These are phyloP conservation scores for Solanum hybrid DNA, from an alignment of 305 asterid species.

Conservation along the genomic window DNA sequence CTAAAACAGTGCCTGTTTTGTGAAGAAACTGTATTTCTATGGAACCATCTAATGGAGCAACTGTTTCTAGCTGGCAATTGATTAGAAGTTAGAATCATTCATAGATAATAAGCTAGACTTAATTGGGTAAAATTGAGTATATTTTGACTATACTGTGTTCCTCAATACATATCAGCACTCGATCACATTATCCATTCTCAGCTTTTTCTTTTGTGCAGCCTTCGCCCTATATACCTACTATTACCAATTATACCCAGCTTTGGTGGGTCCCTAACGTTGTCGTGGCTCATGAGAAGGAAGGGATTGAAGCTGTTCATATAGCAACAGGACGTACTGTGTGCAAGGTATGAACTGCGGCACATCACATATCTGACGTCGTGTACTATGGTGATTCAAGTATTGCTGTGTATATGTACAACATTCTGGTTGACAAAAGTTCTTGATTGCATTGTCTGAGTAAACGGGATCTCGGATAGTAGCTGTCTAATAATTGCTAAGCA, in stretches of 20 bases:
- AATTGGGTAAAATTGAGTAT: background rate
- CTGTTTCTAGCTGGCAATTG: background rate
- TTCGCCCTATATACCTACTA: constrained; percentile 68
- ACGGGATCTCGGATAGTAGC: background rate
- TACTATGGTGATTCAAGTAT: background rate
- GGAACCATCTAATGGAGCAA: background rate
- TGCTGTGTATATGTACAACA: background rate
- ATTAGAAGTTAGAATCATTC: background rate
- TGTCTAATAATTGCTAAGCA: background rate
- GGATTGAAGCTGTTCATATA: constrained; percentile 92
- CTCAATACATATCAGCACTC: background rate
- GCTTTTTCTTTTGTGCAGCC: constrained; percentile 41
- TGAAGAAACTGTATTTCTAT: background rate
- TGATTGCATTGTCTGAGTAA: background rate
- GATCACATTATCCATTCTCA: background rate
- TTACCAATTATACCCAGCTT: constrained; percentile 85
- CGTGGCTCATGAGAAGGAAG: constrained; percentile 92
- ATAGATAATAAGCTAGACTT: background rate
- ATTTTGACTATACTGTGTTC: background rate
- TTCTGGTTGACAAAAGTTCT: background rate
- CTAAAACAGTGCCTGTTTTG: background rate
- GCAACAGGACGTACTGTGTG: constrained; percentile 95
- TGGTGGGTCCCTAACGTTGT: constrained; percentile 99
- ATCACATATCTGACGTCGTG: background rate
- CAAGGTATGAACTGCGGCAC: constrained; percentile 42